Base-by-base conservation (phyloP, 2,329 filamentous ascomycete species). In the Microdochium trichocladiopsis region DNA sequence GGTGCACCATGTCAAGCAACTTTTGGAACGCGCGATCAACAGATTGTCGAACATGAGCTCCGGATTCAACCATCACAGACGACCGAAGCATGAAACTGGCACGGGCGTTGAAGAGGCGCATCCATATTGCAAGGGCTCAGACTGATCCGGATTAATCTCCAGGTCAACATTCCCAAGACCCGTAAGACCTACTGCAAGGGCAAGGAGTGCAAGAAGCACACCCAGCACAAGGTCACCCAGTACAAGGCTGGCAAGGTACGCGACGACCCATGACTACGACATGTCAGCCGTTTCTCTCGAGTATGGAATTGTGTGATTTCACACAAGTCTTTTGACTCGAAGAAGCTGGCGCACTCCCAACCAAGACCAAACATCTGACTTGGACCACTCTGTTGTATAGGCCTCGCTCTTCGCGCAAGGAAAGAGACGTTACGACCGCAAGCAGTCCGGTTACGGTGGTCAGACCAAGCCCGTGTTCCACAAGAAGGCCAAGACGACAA, bases 401-500 rank as follows among this genome's bases (percentile, higher is more conserved):
- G 91, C 91, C 72, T 95, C 91, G 71, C 83, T 93, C 64, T 95
- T 91, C 82, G 91, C 91, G 63, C 93, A 99, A 86, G 93, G 93
- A 85, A 99, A 97, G 89, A 90, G 93, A 79, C 92, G 93, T 87
- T 97, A 97, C 82, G 91, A 95, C 81, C 86, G 91, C 73, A 97
- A 97, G 84, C 93, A 97, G 83, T 90, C 87, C 75, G 93, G 93
- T 89, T 97, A 96, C 74, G 94, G 94, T 90, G 94, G 94, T 92
- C 94, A 99, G 83, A 99, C 94, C 71, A 99, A 99, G 83, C 94
- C 95, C 68, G 92, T 99, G 72, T 99, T 97, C 89, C 94, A 97
- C 90, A 99, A 97, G 88, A 97, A 96, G 83, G 94, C 94, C 65
- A 99, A 99, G 89, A 99, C 94, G 66, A 99, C 94, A 74, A 99